Evolutionary conservation across 805 yeast species (phyloP).

Genomic region (Naumovozyma castellii): DNA sequence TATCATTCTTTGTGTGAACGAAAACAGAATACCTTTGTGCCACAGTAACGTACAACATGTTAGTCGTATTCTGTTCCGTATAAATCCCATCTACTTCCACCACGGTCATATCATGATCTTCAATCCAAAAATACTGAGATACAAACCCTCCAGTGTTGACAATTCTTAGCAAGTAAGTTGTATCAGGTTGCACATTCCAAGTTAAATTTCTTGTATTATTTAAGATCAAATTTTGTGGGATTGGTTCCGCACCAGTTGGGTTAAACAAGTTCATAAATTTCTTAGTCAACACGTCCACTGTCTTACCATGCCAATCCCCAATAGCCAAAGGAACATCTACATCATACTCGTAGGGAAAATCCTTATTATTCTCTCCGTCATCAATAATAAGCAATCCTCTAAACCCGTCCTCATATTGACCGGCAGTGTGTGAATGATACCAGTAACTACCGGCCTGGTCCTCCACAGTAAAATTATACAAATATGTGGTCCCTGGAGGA

Average conservation of each 20-base stretch:
- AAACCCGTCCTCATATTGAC: slow-evolving; percentile 92
- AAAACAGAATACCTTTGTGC: slow-evolving; percentile 89
- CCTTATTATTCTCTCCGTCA: slow-evolving; percentile 40
- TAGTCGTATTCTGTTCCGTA: slow-evolving; percentile 65
- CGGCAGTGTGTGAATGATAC: slow-evolving; percentile 92
- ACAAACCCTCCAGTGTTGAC: slow-evolving; percentile 86
- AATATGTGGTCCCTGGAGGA: slow-evolving; percentile 61
- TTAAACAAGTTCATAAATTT: slow-evolving; percentile 62
- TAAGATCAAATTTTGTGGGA: slow-evolving; percentile 70
- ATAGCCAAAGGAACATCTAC: slow-evolving; percentile 64
- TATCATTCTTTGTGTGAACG: slow-evolving; percentile 56
- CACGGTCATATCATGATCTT: slow-evolving; percentile 77
- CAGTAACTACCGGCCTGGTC: slow-evolving; percentile 83
- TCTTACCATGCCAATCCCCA: slow-evolving; percentile 81
- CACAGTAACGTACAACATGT: slow-evolving; percentile 66
- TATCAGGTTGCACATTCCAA: slow-evolving; percentile 75
- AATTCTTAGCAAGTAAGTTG: slow-evolving; percentile 72
- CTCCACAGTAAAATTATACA: slow-evolving; percentile 82
- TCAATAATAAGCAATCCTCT: slow-evolving; percentile 71
- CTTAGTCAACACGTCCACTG: slow-evolving; percentile 39
- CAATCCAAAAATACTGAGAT: slow-evolving; percentile 80
- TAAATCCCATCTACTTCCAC: slow-evolving; percentile 89
- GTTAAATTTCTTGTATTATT: slow-evolving; percentile 73
- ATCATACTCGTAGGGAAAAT: slow-evolving; percentile 65
- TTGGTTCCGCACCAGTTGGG: slow-evolving; percentile 98